Percentiles rank a stretch among this genome's conserved stretches.
These are phyloP conservation scores for Helenozyma rhizophorensis DNA, from an alignment of 805 yeast genomes.

Conservation along the genomic window DNA sequence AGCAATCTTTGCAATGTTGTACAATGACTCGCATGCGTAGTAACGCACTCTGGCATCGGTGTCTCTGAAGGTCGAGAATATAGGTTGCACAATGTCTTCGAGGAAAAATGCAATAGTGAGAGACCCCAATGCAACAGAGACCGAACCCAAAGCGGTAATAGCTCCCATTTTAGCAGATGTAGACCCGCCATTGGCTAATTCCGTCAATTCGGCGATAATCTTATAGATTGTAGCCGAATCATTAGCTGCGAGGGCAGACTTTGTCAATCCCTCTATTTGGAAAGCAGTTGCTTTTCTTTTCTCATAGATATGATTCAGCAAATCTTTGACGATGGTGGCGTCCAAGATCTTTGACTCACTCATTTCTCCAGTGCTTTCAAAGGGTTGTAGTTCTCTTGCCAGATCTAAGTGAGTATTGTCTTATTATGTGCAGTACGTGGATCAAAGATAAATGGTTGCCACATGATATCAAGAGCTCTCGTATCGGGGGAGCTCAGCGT, in stretches of 20 bases:
- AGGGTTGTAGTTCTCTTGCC: too few relatives aligned
- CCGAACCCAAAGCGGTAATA: conserved; percentile 91
- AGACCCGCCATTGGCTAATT: conserved; percentile 66
- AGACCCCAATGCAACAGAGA: conserved; percentile 86
- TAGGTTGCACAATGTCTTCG: conserved; percentile 87
- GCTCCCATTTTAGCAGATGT: conserved; percentile 86
- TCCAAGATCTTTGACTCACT: conserved; percentile 28
- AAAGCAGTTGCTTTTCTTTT: conserved; percentile 47
- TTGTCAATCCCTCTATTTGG: conserved; percentile 73
- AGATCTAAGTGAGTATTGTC: too few relatives aligned
- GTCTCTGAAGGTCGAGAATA: conserved; percentile 91
- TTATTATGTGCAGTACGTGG: too few relatives aligned
- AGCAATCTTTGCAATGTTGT: conserved; percentile 94
- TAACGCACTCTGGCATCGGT: conserved; percentile 96
- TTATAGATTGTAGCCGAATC: conserved; percentile 56
- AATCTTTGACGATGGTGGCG: conserved; percentile 35
- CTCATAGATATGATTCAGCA: conserved; percentile 43
- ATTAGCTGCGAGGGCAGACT: conserved; percentile 57
- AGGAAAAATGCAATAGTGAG: conserved; percentile 78
- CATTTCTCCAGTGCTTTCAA: conserved; percentile 7
- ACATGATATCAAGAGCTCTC: too few relatives aligned
- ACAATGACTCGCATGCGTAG: conserved; percentile 93
- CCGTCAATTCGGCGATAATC: conserved; percentile 75
- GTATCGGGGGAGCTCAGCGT: too few relatives aligned
- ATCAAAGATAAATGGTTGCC: too few relatives aligned